phyloP scores from a whole-genome alignment of 306 rosid genomes.

The Vigna hirtella region DNA sequence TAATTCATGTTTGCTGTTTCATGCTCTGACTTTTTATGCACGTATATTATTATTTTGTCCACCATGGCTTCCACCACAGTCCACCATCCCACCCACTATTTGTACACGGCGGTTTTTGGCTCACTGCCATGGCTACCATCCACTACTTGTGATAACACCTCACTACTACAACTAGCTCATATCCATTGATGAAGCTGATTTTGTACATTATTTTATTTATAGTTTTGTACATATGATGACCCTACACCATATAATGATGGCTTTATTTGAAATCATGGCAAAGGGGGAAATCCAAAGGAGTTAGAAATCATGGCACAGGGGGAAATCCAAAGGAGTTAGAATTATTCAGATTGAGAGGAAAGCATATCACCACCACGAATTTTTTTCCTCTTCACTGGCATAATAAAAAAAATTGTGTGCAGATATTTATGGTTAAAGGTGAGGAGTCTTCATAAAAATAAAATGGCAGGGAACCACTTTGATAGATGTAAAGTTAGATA shows the following conservation, averaged over 20 bases:
- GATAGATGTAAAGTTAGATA: constrained; percentile 29
- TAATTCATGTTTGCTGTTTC: too few relatives aligned
- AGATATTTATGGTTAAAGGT: constrained; percentile 28
- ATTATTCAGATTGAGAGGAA: constrained; percentile 22
- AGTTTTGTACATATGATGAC: constrained; percentile 1
- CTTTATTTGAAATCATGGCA: constrained; percentile 21
- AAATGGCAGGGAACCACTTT: constrained; percentile 27
- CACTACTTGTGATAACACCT: background rate
- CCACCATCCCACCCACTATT: too few relatives aligned
- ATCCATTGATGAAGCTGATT: constrained; percentile 21
- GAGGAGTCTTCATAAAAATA: constrained; percentile 18
- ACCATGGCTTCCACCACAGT: too few relatives aligned
- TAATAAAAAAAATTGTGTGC: constrained; percentile 7
- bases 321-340: constrained; percentile 14
- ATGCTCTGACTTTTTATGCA: too few relatives aligned
- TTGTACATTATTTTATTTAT: background rate
- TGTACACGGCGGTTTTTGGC: too few relatives aligned
- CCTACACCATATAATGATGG: constrained; percentile 14
- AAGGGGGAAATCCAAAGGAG: constrained; percentile 7
- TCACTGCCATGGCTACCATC: background rate
- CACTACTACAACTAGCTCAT: background rate
- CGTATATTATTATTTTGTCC: too few relatives aligned
- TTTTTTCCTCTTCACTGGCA: constrained; percentile 25
- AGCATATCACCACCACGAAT: constrained; percentile 9
- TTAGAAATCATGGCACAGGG: constrained; percentile 13